Evolutionary conservation across 2,329 filamentous ascomycete genomes (phyloP).

Genomic region (Fusarium transvaalense): DNA sequence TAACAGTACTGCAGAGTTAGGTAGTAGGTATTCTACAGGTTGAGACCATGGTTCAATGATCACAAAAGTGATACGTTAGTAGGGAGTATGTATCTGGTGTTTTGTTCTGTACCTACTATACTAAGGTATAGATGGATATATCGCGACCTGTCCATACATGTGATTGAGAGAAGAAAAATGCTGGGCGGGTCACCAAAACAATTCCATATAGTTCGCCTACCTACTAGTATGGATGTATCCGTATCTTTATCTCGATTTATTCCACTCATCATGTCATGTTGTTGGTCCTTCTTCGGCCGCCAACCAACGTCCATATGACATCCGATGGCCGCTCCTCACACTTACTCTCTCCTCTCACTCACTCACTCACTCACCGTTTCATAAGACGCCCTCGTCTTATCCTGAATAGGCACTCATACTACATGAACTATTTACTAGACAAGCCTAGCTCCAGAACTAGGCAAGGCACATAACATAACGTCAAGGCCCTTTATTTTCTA

Average conservation of each 20-base stretch:
- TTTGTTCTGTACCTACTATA: neutral
- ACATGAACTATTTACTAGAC: slow-evolving; percentile 19
- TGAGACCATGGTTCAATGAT: neutral
- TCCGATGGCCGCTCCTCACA: neutral
- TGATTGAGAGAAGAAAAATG: neutral
- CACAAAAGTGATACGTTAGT: too few relatives aligned
- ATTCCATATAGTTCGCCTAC: neutral
- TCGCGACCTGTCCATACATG: too few relatives aligned
- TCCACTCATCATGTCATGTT: neutral
- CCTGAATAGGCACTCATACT: slow-evolving; percentile 34
- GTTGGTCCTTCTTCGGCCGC: slow-evolving; percentile 24
- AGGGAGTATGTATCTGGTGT: slow-evolving; percentile 3
- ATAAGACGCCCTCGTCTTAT: slow-evolving; percentile 30
- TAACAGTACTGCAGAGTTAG: neutral
- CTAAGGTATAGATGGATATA: too few relatives aligned
- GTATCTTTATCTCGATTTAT: neutral
- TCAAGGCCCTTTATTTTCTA: slow-evolving; percentile 24
- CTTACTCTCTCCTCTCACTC: neutral
- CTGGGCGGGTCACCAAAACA: neutral
- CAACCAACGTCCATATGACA: slow-evolving; percentile 23
- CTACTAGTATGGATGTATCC: too few relatives aligned
- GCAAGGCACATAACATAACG: slow-evolving; percentile 35
- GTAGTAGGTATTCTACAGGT: neutral
- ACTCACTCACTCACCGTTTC: slow-evolving; percentile 32
- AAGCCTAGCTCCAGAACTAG: slow-evolving; percentile 24